Evolutionary conservation across 176 grass and related monocot genomes (phyloP).

Genomic region (Secale cereale): DNA sequence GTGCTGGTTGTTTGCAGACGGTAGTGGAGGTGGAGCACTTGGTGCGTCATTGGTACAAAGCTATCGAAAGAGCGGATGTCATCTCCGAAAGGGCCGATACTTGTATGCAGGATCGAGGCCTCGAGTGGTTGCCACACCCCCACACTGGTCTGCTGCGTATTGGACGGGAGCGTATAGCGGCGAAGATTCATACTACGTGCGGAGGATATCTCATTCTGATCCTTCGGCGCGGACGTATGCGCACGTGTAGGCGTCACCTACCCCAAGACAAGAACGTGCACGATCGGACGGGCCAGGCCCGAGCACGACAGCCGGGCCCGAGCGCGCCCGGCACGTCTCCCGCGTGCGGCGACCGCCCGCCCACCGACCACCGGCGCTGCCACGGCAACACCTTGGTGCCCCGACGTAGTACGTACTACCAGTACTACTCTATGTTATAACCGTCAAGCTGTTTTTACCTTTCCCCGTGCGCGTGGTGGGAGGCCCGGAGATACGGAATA

Average conservation of each 20-base stretch:
- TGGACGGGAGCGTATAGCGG: too few species aligned
- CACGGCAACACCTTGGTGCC: not conserved
- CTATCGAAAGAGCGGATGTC: not conserved
- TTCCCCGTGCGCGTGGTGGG: not conserved
- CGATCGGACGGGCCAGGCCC: not conserved
- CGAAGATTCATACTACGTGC: not conserved
- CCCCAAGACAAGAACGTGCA: not conserved
- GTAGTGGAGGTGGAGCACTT: not conserved
- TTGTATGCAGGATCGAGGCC: too few species aligned
- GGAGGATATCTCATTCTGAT: not conserved
- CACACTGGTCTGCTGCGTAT: too few species aligned
- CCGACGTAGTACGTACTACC: not conserved
- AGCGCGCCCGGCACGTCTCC: not conserved
- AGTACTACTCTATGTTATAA: too few species aligned
- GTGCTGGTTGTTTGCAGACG: too few species aligned
- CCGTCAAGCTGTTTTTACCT: too few species aligned
- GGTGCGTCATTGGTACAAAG: not conserved
- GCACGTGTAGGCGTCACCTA: not conserved
- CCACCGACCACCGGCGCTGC: constrained; percentile 2
- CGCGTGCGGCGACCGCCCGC: not conserved
- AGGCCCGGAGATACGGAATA: not conserved
- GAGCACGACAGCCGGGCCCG: not conserved
- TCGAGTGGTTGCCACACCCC: not conserved
- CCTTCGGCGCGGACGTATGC: not conserved
- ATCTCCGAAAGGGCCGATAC: not conserved